Conservation (phyloP, 164 flowering plant genomes). For the Tetracentron sinense region DNA sequence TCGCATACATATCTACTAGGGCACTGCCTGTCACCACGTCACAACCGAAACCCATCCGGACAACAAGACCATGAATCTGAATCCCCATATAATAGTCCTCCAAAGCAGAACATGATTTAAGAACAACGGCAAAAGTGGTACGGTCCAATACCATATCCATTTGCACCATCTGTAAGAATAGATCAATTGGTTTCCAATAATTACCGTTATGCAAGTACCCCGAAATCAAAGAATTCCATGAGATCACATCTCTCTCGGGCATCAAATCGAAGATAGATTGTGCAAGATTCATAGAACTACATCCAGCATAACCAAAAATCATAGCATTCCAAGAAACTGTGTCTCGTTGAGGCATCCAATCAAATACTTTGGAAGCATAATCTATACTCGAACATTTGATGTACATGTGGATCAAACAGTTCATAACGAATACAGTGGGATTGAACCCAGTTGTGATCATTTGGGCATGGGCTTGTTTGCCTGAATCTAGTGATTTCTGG, state of each 20-base stretch:
- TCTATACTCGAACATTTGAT: conserved; percentile 39
- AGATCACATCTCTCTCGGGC: conserved; percentile 63
- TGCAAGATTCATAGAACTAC: conserved; percentile 43
- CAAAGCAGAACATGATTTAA: conserved; percentile 49
- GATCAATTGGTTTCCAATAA: conserved; percentile 23
- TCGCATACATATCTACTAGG: conserved; percentile 74
- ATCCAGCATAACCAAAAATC: conserved; percentile 45
- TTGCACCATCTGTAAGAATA: conserved; percentile 45
- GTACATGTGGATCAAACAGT: conserved; percentile 69
- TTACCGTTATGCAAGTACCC: conserved; percentile 55
- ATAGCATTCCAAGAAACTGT: conserved; percentile 63
- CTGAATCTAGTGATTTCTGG: conserved; percentile 28
- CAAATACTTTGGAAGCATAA: conserved; percentile 59
- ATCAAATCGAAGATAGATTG: conserved; percentile 43
- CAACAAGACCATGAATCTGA: conserved; percentile 55
- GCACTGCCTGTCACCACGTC: conserved; percentile 75
- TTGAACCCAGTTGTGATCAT: conserved; percentile 62
- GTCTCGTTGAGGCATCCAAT: conserved; percentile 54
- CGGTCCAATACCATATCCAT: conserved; percentile 33
- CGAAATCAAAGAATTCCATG: conserved; percentile 78
- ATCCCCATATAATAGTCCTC: conserved; percentile 41
- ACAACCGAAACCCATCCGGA: conserved; percentile 45
- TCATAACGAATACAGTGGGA: conserved; percentile 65
- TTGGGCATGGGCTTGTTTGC: conserved; percentile 63
- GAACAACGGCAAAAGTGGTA: conserved; percentile 51